A percentile compares a stretch with the other conserved stretches of the same genome.
phyloP scores from a whole-genome alignment of 1,139 yeast species.

The Zhuliangozyma parablackwelliae region DNA sequence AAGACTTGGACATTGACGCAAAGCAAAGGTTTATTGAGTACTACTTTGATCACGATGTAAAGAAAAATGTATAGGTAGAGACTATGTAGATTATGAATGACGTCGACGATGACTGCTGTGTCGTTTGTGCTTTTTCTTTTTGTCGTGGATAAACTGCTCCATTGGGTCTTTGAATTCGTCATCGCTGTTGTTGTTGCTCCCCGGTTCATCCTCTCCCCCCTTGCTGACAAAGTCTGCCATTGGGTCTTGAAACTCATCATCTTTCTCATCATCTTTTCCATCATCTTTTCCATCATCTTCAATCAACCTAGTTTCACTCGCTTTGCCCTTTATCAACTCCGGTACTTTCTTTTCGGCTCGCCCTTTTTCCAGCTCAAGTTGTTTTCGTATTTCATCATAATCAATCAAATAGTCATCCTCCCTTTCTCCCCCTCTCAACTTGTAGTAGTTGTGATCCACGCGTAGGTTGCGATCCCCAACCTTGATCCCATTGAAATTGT shows the following conservation, averaged over 20 bases:
- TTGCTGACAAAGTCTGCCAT: conserved; percentile 12
- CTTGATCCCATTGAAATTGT: conserved; percentile 73
- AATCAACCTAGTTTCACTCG: background rate
- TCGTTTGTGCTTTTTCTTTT: conserved; percentile 3
- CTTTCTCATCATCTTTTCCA: conserved; percentile 15
- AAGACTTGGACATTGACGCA: conserved; percentile 21
- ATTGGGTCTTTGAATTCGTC: conserved; percentile 18
- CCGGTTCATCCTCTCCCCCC: conserved; percentile 2
- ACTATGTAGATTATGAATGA: background rate
- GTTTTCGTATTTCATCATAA: conserved; percentile 21
- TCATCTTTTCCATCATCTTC: conserved; percentile 11
- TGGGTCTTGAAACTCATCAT: conserved; percentile 9
- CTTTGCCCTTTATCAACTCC: conserved; percentile 4
- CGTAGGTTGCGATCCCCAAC: conserved; percentile 54
- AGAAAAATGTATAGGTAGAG: conserved; percentile 5
- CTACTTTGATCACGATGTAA: conserved; percentile 19
- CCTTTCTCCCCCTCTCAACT: conserved; percentile 49
- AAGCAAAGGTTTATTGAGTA: conserved; percentile 33
- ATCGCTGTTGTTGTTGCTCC: conserved; percentile 2
- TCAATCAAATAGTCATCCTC: conserved; percentile 39
- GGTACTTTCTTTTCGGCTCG: background rate
- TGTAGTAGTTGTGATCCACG: conserved; percentile 76
- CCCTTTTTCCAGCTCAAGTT: conserved; percentile 8
- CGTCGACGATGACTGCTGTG: background rate
- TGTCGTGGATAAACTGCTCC: conserved; percentile 10